Evolutionary conservation across 2,329 filamentous ascomycete genomes (phyloP), one percentile per base, ranked within the genome.

Genomic region (Colletotrichum abscissum): DNA sequence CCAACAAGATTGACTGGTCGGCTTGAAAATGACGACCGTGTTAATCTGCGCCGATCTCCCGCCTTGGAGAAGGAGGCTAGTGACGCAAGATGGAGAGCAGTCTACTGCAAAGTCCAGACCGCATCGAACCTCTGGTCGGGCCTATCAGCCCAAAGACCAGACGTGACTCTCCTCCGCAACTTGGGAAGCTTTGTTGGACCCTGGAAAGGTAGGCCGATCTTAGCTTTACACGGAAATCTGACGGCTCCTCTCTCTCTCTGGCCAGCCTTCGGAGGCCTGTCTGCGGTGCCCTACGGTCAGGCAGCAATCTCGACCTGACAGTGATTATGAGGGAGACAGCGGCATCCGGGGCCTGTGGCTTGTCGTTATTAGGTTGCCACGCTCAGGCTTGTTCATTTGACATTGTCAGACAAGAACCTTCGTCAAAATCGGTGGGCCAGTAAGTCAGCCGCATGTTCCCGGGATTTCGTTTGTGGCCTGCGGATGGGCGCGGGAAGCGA

Each of bases 1-100:
- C 16, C 42, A 49, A 49, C 19, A 49, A 22, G 28, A n/a, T 54
- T 38, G 35, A 60, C 35, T 54, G 52, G 52, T n/a, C 30, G 52
- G 52, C 30, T 46, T 54, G 26, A n/a, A 38, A 11, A 24, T 54
- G 46, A 54, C n/a, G 56, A 57, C 60, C 33, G 30, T 67, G 57
- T 24, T 33, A 19, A 55, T 70, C 67, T 73, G 67, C 70, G 70
- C 66, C 70, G 70, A 73, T 73, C 70, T 73, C 70, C 70, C 70
- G 70, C 67, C 67, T 65, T 60, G 24, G 54, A 58, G 42, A 59
- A 59, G 24, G 33, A 54, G 52, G 49, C 66, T 69, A 73, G 60
- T 69, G 60, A 73, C 60, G 60, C 59, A 58, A 64, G 69, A 69
- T 73, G 58, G 62, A 24, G 16, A 62, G 35, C 58, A 62, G 58